Percentiles rank a stretch among this genome's conserved stretches.
phyloP scores from a whole-genome alignment of 2,329 filamentous ascomycete genomes.

The Exserohilum rostratum region DNA sequence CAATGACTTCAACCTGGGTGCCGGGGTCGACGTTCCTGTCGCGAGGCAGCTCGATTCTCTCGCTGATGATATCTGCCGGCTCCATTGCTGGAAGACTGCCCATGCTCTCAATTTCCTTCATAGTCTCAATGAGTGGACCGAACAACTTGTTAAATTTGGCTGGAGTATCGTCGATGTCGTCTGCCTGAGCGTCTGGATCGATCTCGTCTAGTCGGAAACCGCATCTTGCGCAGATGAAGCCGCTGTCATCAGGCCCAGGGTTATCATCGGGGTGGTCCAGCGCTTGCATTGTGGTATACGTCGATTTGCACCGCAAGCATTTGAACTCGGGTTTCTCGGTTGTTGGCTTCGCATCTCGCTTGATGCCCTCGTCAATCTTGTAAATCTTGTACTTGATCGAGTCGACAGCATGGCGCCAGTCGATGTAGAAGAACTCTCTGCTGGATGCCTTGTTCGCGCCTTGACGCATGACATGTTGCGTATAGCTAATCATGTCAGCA shows the following conservation, averaged over 20 bases:
- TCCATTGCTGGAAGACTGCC: constrained; percentile 77
- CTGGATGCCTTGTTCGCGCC: constrained; percentile 82
- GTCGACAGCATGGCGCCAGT: constrained; percentile 92
- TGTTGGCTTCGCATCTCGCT: constrained; percentile 78
- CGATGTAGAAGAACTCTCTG: constrained; percentile 95
- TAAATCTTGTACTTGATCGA: constrained; percentile 95
- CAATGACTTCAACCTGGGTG: constrained; percentile 64
- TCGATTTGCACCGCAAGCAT: constrained; percentile 78
- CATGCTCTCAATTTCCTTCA: constrained; percentile 69
- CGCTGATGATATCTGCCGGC: constrained; percentile 71
- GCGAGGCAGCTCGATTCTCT: constrained; percentile 68
- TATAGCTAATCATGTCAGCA: constrained; percentile 59
- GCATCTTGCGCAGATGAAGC: constrained; percentile 87
- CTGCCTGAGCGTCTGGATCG: constrained; percentile 34
- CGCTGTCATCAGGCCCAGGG: constrained; percentile 51
- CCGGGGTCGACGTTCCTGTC: constrained; percentile 70
- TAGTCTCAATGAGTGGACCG: constrained; percentile 72
- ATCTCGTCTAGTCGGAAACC: constrained; percentile 59
- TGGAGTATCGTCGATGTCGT: constrained; percentile 49
- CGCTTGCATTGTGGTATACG: constrained; percentile 90
- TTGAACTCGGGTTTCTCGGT: constrained; percentile 89
- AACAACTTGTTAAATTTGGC: constrained; percentile 74
- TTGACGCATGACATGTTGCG: constrained; percentile 77
- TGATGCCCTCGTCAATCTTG: constrained; percentile 85
- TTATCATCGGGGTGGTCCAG: constrained; percentile 72